These are phyloP conservation scores for Dryas drummondii DNA, from an alignment of 306 rosid species.

Conservation along the genomic window DNA sequence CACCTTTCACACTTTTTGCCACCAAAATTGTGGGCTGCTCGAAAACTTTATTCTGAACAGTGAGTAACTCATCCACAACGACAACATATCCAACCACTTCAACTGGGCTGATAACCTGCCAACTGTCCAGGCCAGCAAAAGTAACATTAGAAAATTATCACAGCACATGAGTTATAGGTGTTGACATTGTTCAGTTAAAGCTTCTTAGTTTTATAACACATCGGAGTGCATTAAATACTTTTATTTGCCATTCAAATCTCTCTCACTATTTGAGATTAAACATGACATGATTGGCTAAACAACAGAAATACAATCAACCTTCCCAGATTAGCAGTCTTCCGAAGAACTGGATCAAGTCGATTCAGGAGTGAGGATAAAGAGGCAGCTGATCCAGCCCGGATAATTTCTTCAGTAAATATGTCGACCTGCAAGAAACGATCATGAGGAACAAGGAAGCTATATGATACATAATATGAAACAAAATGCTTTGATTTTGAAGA, in stretches of 20 bases:
- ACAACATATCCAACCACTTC: slow-evolving; percentile 85
- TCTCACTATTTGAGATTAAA: slow-evolving; percentile 23
- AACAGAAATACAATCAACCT: slow-evolving; percentile 49
- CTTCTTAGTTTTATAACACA: background rate
- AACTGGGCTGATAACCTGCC: slow-evolving; percentile 98
- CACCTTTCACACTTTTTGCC: slow-evolving; percentile 85
- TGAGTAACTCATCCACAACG: slow-evolving; percentile 84
- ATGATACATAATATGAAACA: background rate
- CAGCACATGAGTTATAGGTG: background rate
- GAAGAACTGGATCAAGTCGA: slow-evolving; percentile 88
- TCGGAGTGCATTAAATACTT: background rate
- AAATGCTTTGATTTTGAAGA: slow-evolving; percentile 3
- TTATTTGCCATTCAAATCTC: background rate
- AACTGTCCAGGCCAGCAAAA: slow-evolving; percentile 57
- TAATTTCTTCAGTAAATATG: slow-evolving; percentile 96
- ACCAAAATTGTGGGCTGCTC: slow-evolving; percentile 86
- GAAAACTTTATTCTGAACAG: slow-evolving; percentile 83
- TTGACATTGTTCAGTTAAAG: background rate
- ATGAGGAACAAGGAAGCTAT: slow-evolving; percentile 32
- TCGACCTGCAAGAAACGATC: slow-evolving; percentile 61
- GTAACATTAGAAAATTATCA: slow-evolving; percentile 35
- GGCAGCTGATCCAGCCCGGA: slow-evolving; percentile 98
- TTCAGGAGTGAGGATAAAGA: slow-evolving; percentile 85
- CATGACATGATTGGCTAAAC: slow-evolving; percentile 20
- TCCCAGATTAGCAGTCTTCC: slow-evolving; percentile 91